Conservation (phyloP, 371 early-diverging fungal species). For the Mortierella sp. region DNA sequence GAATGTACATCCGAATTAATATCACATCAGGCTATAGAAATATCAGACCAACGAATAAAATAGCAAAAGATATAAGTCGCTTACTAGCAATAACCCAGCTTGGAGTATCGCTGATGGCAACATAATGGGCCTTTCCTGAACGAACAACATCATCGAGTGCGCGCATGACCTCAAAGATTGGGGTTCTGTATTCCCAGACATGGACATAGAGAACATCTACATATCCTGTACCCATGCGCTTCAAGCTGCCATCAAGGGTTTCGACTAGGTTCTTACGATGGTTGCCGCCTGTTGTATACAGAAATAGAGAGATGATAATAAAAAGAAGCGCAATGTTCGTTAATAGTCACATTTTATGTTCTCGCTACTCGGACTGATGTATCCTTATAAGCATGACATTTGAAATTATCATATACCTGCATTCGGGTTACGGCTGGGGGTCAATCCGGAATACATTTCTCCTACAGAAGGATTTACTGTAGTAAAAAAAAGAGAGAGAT, state of each 20-base stretch:
- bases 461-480: slow-evolving; percentile 31
- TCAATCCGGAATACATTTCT: slow-evolving; percentile 23
- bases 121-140: slow-evolving; percentile 63
- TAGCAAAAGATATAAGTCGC: not conserved
- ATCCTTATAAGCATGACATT: not conserved
- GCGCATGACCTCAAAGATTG: slow-evolving; percentile 59
- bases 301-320: not conserved
- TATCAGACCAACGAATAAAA: not conserved
- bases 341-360: too few relatives aligned
- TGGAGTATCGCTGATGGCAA: slow-evolving; percentile 59
- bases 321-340: too few relatives aligned
- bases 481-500: not conserved
- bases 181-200: slow-evolving; percentile 59
- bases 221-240: slow-evolving; percentile 56
- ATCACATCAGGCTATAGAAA: not conserved
- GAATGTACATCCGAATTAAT: not conserved
- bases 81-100: slow-evolving; percentile 58
- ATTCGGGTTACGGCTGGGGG: slow-evolving; percentile 32
- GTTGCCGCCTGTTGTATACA: slow-evolving; percentile 42
- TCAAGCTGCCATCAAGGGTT: slow-evolving; percentile 57
- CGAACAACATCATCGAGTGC: slow-evolving; percentile 64
- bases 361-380: too few relatives aligned
- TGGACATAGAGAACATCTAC: slow-evolving; percentile 65
- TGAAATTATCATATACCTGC: slow-evolving; percentile 20
- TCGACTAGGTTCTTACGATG: slow-evolving; percentile 58